A percentile compares a stretch with the other conserved stretches of the same genome.
phyloP scores from a whole-genome alignment of 2,329 filamentous ascomycete species.

The Albifimbria verrucaria region DNA sequence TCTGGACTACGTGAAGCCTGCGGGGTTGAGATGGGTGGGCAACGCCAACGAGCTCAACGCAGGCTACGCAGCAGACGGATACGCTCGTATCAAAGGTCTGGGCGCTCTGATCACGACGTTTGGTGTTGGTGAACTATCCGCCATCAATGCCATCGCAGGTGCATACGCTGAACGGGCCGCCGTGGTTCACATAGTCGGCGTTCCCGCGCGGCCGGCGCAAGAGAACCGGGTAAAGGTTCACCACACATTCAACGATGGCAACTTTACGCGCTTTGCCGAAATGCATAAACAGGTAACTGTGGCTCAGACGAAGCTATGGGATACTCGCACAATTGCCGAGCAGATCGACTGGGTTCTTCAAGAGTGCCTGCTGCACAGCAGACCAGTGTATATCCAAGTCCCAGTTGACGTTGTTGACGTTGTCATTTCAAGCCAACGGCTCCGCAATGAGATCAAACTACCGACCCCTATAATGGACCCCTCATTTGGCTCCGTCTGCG shows the following conservation, averaged over 20 bases:
- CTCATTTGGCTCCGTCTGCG: slow-evolving; percentile 24
- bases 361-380: slow-evolving; percentile 48
- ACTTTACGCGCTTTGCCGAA: slow-evolving; percentile 47
- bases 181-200: slow-evolving; percentile 57
- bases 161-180: slow-evolving; percentile 54
- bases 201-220: slow-evolving; percentile 41
- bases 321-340: slow-evolving; percentile 40
- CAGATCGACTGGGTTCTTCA: slow-evolving; percentile 49
- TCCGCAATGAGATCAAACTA: slow-evolving; percentile 16
- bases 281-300: slow-evolving; percentile 48
- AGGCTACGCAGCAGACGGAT: slow-evolving; percentile 56
- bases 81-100: slow-evolving; percentile 50
- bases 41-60: slow-evolving; percentile 58
- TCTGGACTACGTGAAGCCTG: slow-evolving; percentile 33
- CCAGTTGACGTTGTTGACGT: slow-evolving; percentile 49
- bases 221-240: slow-evolving; percentile 42
- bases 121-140: slow-evolving; percentile 56
- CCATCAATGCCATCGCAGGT: slow-evolving; percentile 57
- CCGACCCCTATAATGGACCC: slow-evolving; percentile 8
- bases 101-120: slow-evolving; percentile 54
- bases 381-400: slow-evolving; percentile 55
- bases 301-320: slow-evolving; percentile 40
- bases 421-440: slow-evolving; percentile 23
- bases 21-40: slow-evolving; percentile 41
- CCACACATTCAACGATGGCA: slow-evolving; percentile 54